A percentile compares a stretch with the other conserved stretches of the same genome.
Evolutionary conservation across 495 filamentous ascomycete genomes (phyloP).

Genomic region (Jackrogersella multiformis): DNA sequence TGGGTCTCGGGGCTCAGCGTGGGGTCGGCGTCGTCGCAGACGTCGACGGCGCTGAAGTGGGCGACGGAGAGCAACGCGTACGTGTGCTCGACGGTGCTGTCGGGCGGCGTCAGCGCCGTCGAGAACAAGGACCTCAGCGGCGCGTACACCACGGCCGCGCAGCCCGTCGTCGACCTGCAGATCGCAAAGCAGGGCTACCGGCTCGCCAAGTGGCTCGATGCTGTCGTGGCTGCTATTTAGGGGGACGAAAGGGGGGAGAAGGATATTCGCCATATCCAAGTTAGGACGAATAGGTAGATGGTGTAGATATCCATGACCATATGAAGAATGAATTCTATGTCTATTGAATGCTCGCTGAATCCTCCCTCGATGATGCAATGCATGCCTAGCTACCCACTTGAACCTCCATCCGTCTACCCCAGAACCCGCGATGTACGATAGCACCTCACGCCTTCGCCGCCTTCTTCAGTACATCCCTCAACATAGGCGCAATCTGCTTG

Average conservation of each 20-base stretch:
- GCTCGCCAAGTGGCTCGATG: constrained; percentile 47
- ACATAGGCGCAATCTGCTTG: constrained; percentile 88
- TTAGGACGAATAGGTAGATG: not conserved
- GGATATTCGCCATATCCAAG: not conserved
- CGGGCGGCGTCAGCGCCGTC: constrained; percentile 58
- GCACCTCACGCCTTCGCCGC: not conserved
- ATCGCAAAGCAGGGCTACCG: constrained; percentile 71
- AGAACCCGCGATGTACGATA: not conserved
- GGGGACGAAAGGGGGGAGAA: not conserved
- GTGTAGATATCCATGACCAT: too few relatives aligned
- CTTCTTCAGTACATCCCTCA: constrained; percentile 70
- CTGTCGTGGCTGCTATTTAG: constrained; percentile 43
- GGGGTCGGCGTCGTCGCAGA: constrained; percentile 40
- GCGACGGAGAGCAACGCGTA: constrained; percentile 65
- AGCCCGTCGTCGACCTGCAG: constrained; percentile 66
- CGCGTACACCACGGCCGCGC: constrained; percentile 61
- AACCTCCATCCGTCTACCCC: not conserved
- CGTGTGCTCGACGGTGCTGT: constrained; percentile 65
- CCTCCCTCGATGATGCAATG: not conserved
- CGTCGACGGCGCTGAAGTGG: constrained; percentile 58
- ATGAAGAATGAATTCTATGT: constrained; percentile 6
- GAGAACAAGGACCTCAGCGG: constrained; percentile 60
- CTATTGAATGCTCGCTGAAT: not conserved
- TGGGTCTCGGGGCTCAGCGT: constrained; percentile 63
- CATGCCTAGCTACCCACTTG: not conserved